Base-by-base conservation (phyloP, 2,329 filamentous ascomycete genomes). In the Pleomassaria siparia region DNA sequence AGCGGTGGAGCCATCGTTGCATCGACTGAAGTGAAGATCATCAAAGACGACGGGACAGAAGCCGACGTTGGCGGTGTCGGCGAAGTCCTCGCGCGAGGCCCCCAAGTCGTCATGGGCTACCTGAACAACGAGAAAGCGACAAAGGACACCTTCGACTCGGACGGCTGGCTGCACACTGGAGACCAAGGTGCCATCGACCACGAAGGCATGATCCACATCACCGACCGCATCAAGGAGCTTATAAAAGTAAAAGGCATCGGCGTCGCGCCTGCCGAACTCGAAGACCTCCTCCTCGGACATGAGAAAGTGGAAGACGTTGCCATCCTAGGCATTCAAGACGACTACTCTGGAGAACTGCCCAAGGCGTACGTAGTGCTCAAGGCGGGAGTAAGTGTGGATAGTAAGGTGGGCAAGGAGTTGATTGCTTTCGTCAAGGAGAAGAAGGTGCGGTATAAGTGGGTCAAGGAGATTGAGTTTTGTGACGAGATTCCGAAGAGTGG, bases 181-280 rank as follows among this genome's bases (percentile, higher is more conserved):
- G 80, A 84, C 44, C 74, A 80, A 33, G 84, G 82, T 2, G 63
- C 70, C 6, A 76, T 86, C 12, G 79, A 83, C 43, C 59, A 66
- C 0, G 76, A 83, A 48, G 82, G 80, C 0, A 73, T 83, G 53
- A 71, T 86, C 9, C 76, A 77, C 22, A 82, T 84, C 46, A 74
- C 76, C 1, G 83, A 86, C 57, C 75, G 83, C 0, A 81, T 86
- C 62, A 87, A 87, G 69, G 83, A 86, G 64, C 80, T 86, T 74
- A 83, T 86, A 66, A 86, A 86, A 61, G 82, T 86, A 9, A 85
- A 85, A 52, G 83, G 83, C 0, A 79, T 84, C 28, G 78, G 76
- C 4, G 80, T 85, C 7, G 80, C 83, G 6, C 83, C 84, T 0
- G 83, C 83, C 0, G 84, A 86, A 59, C 72, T 87, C 0, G 83